phyloP scores from a whole-genome alignment of 306 rosid species.

The Morella rubra region DNA sequence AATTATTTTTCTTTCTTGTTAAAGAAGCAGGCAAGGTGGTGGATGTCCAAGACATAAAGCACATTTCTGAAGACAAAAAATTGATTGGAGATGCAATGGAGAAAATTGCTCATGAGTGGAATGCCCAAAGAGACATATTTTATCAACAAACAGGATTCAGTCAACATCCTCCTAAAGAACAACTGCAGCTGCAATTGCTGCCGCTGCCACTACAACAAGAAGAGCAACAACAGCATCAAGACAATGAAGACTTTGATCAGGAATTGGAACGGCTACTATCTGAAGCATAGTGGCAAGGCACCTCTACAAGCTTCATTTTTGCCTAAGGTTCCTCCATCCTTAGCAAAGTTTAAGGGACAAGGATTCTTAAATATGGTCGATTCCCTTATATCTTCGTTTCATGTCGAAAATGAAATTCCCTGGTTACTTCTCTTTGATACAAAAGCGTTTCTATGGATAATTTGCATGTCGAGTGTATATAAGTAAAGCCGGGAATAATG shows the following conservation, averaged over 20 bases:
- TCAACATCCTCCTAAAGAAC: slow-evolving; percentile 10
- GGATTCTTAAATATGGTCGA: no score
- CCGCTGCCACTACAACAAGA: not conserved
- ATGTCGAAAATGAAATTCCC: no score
- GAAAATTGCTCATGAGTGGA: slow-evolving; percentile 61
- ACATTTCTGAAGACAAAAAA: slow-evolving; percentile 49
- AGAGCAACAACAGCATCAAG: slow-evolving; percentile 13
- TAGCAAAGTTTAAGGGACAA: no score
- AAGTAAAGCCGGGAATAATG: no score
- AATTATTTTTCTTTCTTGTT: slow-evolving; percentile 20
- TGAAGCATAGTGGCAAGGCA: not conserved
- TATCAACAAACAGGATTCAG: slow-evolving; percentile 51
- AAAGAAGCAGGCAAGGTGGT: slow-evolving; percentile 58
- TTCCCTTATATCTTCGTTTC: no score
- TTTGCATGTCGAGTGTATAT: no score
- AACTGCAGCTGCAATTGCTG: slow-evolving; percentile 16
- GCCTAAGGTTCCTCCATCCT: no score
- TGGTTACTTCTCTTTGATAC: no score
- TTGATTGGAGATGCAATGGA: slow-evolving; percentile 54
- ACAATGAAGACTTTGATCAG: slow-evolving; percentile 30
- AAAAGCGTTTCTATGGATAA: no score
- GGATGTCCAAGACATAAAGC: slow-evolving; percentile 57
- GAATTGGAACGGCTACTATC: slow-evolving; percentile 41
- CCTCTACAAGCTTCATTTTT: no score
- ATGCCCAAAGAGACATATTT: slow-evolving; percentile 47